Evolutionary conservation across 148 eudicot genomes (phyloP).

Genomic region (Gaultheria prostrata): DNA sequence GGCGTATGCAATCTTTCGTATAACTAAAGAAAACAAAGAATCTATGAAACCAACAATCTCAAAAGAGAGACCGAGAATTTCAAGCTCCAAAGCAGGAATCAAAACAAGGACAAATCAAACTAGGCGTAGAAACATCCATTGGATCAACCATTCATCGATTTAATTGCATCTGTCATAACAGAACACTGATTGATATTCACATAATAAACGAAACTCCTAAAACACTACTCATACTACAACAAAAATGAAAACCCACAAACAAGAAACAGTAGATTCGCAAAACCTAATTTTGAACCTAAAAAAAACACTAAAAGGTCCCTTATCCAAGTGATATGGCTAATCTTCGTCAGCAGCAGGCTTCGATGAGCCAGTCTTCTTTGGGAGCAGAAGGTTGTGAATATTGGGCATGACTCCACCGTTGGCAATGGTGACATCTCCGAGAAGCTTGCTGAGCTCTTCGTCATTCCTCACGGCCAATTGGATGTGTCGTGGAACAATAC

Average conservation of each 20-base stretch:
- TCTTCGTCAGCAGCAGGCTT: neutral
- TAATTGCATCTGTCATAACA: neutral
- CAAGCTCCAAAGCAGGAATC: neutral
- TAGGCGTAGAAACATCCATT: neutral
- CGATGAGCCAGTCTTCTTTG: no score
- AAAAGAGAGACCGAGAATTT: neutral
- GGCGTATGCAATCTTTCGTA: neutral
- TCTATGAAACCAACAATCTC: no score
- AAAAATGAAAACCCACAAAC: neutral
- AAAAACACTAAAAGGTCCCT: neutral
- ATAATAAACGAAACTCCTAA: neutral
- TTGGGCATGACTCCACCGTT: neutral
- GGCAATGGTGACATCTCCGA: slow-evolving; percentile 4
- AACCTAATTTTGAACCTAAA: neutral
- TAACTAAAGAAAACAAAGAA: no score
- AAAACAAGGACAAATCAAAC: neutral
- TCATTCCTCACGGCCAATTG: slow-evolving; percentile 1
- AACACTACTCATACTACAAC: neutral
- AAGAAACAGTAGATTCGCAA: neutral
- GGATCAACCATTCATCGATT: neutral
- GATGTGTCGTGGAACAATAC: slow-evolving; percentile 9
- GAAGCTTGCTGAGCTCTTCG: neutral
- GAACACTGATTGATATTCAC: slow-evolving; percentile 11
- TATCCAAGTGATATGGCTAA: neutral
- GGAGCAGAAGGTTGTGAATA: no score